Evolutionary conservation across 2,329 filamentous ascomycete species (phyloP), one percentile per base, ranked within the genome.

Genomic region (Cordyceps militaris): DNA sequence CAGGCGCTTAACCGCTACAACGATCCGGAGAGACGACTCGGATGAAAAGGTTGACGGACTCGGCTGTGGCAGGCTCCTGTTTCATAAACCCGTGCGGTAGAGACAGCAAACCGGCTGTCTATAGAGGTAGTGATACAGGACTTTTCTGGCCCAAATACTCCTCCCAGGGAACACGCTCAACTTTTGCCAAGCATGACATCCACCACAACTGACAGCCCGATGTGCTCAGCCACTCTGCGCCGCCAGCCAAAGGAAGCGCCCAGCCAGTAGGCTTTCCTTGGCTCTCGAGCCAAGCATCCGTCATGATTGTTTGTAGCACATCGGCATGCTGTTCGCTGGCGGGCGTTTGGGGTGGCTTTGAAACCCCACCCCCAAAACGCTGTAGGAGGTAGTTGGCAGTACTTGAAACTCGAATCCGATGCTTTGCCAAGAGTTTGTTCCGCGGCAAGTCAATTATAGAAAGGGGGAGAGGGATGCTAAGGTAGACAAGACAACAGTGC

Each of bases 331-430:
- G 32, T 21, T 42, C n/a, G 24, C 23, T 30, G 43, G 30, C 52
- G 30, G 23, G 30, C 14, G 28, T 24, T 21, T 43, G 19, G 40
- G 21, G 54, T 48, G 54, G 44, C 44, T 56, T 38, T 40, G 44
- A 16, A 14, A n/a, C 43, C 48, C 54, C 54, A 56, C 54, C 44
- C 34, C 46, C 44, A 56, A 56, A 42, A 43, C 54, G 44, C 14
- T 19, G 44, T 43, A 34, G 10, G 5, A 13, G 14, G 26, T 26
- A 38, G 16, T 11, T 36, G 26, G 26, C 52, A 36, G n/a, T 30
- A 55, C 36, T 40, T 56, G 54, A 56, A 56, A 56, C 54, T 43
- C 11, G 24, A 48, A 44, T 48, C 13, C 53, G 53, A 32, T 42
- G 54, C 44, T 19, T 30, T 56, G 54, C 46, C 54, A 56, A 56